Conservation (phyloP, 305 asterid species). For the Rubia tinctorum region DNA sequence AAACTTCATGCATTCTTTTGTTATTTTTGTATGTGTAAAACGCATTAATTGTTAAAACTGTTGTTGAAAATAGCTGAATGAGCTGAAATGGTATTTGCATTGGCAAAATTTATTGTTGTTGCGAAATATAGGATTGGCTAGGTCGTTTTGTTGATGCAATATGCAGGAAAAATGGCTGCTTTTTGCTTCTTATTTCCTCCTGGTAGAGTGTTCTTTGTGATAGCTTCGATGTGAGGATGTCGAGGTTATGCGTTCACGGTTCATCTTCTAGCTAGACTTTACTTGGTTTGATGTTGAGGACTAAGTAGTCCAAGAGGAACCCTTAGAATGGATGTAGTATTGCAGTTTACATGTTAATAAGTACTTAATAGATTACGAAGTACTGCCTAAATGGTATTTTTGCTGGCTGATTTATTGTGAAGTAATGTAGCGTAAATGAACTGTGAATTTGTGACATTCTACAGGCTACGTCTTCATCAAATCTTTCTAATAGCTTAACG, state of each 20-base stretch:
- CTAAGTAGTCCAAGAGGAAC: not conserved
- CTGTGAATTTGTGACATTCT: conserved; percentile 13
- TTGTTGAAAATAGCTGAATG: not conserved
- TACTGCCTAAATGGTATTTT: not conserved
- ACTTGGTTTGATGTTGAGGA: not conserved
- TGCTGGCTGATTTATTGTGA: not conserved
- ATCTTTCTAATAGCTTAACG: conserved; percentile 44
- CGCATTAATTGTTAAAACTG: not conserved
- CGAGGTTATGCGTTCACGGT: not conserved
- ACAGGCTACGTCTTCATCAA: conserved; percentile 33
- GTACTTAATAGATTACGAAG: not conserved
- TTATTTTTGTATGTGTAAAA: not conserved
- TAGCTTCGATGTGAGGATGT: not conserved
- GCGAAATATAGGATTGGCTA: not conserved
- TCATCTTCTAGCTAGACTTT: not conserved
- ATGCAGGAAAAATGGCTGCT: not conserved
- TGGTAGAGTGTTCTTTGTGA: not conserved
- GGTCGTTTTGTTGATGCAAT: not conserved
- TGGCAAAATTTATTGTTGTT: not conserved
- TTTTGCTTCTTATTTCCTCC: not conserved
- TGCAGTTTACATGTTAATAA: not conserved
- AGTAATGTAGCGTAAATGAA: not conserved
- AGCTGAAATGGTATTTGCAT: not conserved
- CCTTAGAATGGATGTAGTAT: not conserved
- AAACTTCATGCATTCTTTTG: not conserved